These are phyloP conservation scores for Tetragonia tetragonoides DNA, from an alignment of 148 eudicot species.

Conservation along the genomic window DNA sequence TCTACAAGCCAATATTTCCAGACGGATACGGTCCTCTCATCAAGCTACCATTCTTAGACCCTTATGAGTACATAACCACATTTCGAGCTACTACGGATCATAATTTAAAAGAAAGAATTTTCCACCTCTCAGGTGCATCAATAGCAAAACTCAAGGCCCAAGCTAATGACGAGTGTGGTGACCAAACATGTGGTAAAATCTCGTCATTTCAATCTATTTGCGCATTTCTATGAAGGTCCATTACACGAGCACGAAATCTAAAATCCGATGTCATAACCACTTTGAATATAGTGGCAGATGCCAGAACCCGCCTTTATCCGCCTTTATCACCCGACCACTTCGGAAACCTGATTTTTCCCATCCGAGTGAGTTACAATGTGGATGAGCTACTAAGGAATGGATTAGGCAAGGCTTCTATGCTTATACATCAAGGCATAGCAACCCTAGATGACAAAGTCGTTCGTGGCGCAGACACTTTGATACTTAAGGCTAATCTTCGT, in stretches of 20 bases:
- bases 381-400: background rate
- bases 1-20: background rate
- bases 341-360: background rate
- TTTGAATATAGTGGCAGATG: background rate
- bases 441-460: background rate
- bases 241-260: background rate
- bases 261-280: background rate
- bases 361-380: background rate
- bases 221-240: background rate
- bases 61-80: background rate
- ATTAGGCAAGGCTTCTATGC: background rate
- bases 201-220: background rate
- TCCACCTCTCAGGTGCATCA: background rate
- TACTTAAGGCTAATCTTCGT: background rate
- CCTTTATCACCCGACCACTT: background rate
- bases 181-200: background rate
- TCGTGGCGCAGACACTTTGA: background rate
- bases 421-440: background rate
- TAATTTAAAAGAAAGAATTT: background rate
- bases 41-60: background rate
- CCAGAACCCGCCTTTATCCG: background rate
- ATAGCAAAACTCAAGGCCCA: background rate
- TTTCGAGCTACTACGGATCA: background rate
- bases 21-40: background rate
- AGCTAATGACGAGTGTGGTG: background rate